Evolutionary conservation across 1,284 basidiomycete species (phyloP).

Genomic region (Cryptococcus sp.): DNA sequence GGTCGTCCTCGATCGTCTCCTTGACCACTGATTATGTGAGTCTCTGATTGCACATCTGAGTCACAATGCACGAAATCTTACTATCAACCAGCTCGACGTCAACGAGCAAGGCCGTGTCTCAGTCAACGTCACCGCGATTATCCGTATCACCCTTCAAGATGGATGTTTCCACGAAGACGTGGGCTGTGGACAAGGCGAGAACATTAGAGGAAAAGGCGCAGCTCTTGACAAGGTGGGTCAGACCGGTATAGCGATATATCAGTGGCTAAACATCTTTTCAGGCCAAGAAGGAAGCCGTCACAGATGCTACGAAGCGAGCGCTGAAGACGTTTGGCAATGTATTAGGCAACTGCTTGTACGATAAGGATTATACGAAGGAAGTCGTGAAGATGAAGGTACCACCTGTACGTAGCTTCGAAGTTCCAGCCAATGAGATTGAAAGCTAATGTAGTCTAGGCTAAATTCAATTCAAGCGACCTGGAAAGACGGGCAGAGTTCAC

Average conservation of each 20-base stretch:
- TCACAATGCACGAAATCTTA: slow-evolving; percentile 9
- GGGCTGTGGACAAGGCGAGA: slow-evolving; percentile 86
- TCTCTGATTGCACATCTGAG: not conserved
- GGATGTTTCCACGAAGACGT: slow-evolving; percentile 91
- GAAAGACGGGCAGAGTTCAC: slow-evolving; percentile 76
- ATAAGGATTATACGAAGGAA: slow-evolving; percentile 82
- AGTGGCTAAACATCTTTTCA: slow-evolving; percentile 46
- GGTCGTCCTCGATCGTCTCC: slow-evolving; percentile 82
- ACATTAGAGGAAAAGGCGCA: slow-evolving; percentile 76
- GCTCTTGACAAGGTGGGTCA: slow-evolving; percentile 84
- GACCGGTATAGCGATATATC: not conserved
- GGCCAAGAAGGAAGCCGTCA: slow-evolving; percentile 98
- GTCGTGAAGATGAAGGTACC: slow-evolving; percentile 81
- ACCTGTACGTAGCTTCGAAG: slow-evolving; percentile 60
- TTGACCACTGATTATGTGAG: slow-evolving; percentile 67
- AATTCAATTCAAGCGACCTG: slow-evolving; percentile 70
- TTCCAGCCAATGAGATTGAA: not conserved
- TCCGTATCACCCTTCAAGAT: slow-evolving; percentile 83
- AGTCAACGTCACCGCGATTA: slow-evolving; percentile 79
- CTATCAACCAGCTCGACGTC: slow-evolving; percentile 57
- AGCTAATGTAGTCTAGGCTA: slow-evolving; percentile 58
- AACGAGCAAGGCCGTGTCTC: slow-evolving; percentile 68
- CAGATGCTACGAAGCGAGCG: slow-evolving; percentile 88
- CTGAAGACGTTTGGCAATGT: slow-evolving; percentile 91
- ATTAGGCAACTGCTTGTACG: slow-evolving; percentile 93